These are phyloP conservation scores for Poronia punctata DNA, from an alignment of 495 filamentous ascomycete genomes.

Conservation along the genomic window DNA sequence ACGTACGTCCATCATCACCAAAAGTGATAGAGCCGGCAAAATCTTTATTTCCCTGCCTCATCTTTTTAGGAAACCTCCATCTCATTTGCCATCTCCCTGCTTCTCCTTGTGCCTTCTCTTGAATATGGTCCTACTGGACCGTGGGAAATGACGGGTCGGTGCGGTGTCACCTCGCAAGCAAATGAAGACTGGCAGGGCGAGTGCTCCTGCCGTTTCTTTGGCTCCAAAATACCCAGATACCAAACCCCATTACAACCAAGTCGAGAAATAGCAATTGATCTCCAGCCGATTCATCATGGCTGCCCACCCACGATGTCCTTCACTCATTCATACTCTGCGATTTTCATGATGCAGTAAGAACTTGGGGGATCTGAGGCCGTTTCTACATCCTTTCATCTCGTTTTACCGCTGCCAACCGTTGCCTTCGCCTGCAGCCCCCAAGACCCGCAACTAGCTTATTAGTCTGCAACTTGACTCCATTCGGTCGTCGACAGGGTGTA, in stretches of 20 bases:
- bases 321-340: too few species aligned
- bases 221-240: too few species aligned
- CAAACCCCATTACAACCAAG: too few species aligned
- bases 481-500: constrained; percentile 7
- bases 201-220: constrained; percentile 6
- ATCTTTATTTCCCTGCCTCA: constrained; percentile 2
- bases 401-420: not conserved
- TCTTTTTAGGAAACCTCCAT: too few species aligned
- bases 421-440: not conserved
- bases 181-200: constrained; percentile 5
- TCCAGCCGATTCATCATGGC: too few species aligned
- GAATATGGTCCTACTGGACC: constrained; percentile 2
- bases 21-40: too few species aligned
- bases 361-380: too few species aligned
- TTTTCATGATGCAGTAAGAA: too few species aligned
- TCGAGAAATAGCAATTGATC: too few species aligned
- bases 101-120: not conserved
- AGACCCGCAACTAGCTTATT: constrained; percentile 6
- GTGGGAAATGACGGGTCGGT: not conserved
- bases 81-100: not conserved
- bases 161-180: not conserved
- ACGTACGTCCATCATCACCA: too few species aligned
- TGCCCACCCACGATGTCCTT: too few species aligned
- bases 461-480: constrained; percentile 1
- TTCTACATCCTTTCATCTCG: too few species aligned